Evolutionary conservation across 1,284 basidiomycete species (phyloP).

Genomic region (Mycena sp.): DNA sequence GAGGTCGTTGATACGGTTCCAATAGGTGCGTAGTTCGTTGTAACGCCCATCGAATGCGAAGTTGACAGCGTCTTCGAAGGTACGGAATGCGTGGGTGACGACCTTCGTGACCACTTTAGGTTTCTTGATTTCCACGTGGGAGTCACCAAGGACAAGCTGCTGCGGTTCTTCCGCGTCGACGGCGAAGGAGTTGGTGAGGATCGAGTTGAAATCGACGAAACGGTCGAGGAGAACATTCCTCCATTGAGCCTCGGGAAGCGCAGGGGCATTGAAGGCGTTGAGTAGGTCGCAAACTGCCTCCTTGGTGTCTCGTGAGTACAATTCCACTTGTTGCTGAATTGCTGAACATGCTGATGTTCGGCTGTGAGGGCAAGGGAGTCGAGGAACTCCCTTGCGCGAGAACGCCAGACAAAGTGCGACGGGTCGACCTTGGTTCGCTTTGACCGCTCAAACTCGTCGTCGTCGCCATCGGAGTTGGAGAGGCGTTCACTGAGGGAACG

Average conservation of each 20-base stretch:
- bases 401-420: conserved; percentile 10
- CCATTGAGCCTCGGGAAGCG: conserved; percentile 39
- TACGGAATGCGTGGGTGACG: no score
- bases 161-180: conserved; percentile 27
- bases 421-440: conserved; percentile 13
- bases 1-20: no score
- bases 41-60: no score
- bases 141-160: conserved; percentile 17
- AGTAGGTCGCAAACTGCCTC: conserved; percentile 12
- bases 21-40: no score
- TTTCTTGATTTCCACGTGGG: conserved; percentile 28
- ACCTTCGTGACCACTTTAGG: no score
- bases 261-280: conserved; percentile 17
- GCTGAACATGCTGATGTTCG: conserved; percentile 7
- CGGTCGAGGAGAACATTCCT: conserved; percentile 35
- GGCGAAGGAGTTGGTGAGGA: conserved; percentile 20
- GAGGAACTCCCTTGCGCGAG: conserved; percentile 15
- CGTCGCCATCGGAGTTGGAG: conserved; percentile 4
- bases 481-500: background rate
- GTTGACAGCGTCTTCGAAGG: no score
- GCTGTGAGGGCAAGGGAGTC: conserved; percentile 19
- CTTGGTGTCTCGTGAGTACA: conserved; percentile 14
- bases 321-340: conserved; percentile 3
- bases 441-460: background rate
- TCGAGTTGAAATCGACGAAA: conserved; percentile 36